Conservation (phyloP, 306 rosid genomes). For the Quercus berberidifolia region DNA sequence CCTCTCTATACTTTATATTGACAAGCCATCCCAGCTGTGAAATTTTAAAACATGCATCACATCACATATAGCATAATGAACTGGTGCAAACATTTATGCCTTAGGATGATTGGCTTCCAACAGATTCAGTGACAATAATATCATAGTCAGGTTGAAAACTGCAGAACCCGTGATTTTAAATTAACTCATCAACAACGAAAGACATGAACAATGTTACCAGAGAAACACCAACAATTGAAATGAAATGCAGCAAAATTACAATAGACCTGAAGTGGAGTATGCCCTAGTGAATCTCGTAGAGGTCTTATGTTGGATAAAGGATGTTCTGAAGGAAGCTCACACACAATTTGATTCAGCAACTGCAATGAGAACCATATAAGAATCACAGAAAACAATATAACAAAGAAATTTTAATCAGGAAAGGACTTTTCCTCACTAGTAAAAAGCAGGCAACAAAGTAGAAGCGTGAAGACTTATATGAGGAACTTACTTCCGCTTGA, state of each 20-base stretch:
- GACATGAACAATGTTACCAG: neutral
- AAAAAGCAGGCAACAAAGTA: neutral
- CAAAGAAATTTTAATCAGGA: constrained; percentile 3
- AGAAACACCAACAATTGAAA: constrained; percentile 6
- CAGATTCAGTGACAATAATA: neutral
- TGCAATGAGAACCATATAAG: constrained; percentile 34
- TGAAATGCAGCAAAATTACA: constrained; percentile 14
- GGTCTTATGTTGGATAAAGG: constrained; percentile 73
- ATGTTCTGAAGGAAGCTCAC: constrained; percentile 89
- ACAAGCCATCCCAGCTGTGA: neutral
- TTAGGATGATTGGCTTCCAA: neutral
- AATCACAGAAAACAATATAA: constrained; percentile 10
- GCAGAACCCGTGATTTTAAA: neutral
- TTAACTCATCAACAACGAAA: neutral
- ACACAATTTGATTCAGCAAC: constrained; percentile 95
- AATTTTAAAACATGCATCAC: neutral
- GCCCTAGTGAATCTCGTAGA: constrained; percentile 92
- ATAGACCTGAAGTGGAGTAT: constrained; percentile 89
- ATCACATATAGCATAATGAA: neutral
- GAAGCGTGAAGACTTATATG: neutral
- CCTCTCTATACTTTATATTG: neutral
- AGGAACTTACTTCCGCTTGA: constrained; percentile 81
- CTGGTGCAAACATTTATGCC: neutral
- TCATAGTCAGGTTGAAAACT: neutral
- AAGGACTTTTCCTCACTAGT: neutral